These are phyloP conservation scores for Schizosaccharomyces cryophilus DNA, from an alignment of 805 yeast species.

Conservation along the genomic window DNA sequence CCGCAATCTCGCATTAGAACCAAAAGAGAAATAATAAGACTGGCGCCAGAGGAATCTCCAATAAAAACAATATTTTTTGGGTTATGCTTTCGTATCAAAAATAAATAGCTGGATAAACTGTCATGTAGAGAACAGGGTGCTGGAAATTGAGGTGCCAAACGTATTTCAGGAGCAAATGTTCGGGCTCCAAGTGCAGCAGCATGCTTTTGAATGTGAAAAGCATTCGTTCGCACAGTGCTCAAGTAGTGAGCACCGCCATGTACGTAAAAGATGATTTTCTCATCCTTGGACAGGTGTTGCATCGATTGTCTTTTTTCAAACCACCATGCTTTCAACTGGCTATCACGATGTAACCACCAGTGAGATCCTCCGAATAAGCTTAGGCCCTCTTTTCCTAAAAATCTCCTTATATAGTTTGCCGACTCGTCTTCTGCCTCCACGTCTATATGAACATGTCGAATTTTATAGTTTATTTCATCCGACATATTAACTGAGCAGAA, in stretches of 20 bases:
- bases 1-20: conserved; percentile 3
- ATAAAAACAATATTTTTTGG: conserved; percentile 5
- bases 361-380: neutral
- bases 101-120: neutral
- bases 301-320: neutral
- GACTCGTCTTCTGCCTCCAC: neutral
- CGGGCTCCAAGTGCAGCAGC: neutral
- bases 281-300: neutral
- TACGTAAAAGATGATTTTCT: conserved; percentile 4
- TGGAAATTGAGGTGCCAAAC: conserved; percentile 1
- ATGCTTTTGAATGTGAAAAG: neutral
- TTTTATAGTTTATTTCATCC: neutral
- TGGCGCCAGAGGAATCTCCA: conserved; percentile 9
- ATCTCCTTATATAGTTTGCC: neutral
- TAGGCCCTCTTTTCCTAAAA: neutral
- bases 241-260: conserved; percentile 10
- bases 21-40: conserved; percentile 4
- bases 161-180: neutral
- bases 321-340: neutral
- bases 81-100: neutral
- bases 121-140: conserved; percentile 1
- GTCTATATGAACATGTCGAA: neutral
- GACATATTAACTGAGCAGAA: neutral
- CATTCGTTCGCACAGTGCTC: conserved; percentile 7
- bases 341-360: neutral